phyloP scores from a whole-genome alignment of 2,329 filamentous ascomycete genomes.

The Nemania sp. region DNA sequence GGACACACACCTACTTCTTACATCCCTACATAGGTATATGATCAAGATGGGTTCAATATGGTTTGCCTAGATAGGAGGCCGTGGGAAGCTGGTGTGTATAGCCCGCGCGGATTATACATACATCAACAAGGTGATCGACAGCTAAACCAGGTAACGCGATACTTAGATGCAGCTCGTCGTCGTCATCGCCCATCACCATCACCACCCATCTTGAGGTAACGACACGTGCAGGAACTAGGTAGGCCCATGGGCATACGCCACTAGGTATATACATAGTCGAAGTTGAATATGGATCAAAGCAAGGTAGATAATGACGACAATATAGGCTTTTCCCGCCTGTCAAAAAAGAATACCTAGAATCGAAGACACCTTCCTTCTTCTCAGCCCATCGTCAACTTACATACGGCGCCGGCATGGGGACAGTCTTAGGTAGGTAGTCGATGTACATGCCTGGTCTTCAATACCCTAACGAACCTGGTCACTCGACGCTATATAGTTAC shows the following conservation, averaged over 20 bases:
- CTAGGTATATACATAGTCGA: background rate
- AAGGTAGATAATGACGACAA: slow-evolving; percentile 8
- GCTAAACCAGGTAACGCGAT: slow-evolving; percentile 2
- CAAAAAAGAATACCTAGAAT: slow-evolving; percentile 1
- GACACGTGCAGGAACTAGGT: slow-evolving; percentile 23
- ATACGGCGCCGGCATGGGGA: slow-evolving; percentile 28
- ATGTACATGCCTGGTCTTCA: too few species aligned
- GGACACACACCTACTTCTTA: background rate
- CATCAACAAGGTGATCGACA: slow-evolving; percentile 11
- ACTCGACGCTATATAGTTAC: too few species aligned
- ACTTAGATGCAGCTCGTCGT: background rate
- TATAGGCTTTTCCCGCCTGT: background rate
- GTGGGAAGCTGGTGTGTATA: background rate
- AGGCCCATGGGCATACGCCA: slow-evolving; percentile 2
- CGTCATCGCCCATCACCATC: background rate
- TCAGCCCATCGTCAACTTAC: slow-evolving; percentile 14
- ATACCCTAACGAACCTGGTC: too few species aligned
- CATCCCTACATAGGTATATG: background rate
- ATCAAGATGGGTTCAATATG: background rate
- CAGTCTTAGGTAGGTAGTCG: too few species aligned
- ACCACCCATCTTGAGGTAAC: slow-evolving; percentile 7
- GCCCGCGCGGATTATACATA: slow-evolving; percentile 3
- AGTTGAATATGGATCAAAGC: background rate
- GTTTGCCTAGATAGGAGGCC: background rate
- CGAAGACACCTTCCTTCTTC: slow-evolving; percentile 20